Evolutionary conservation across 306 rosid genomes (phyloP).

Genomic region (Elaeagnus macrophylla): DNA sequence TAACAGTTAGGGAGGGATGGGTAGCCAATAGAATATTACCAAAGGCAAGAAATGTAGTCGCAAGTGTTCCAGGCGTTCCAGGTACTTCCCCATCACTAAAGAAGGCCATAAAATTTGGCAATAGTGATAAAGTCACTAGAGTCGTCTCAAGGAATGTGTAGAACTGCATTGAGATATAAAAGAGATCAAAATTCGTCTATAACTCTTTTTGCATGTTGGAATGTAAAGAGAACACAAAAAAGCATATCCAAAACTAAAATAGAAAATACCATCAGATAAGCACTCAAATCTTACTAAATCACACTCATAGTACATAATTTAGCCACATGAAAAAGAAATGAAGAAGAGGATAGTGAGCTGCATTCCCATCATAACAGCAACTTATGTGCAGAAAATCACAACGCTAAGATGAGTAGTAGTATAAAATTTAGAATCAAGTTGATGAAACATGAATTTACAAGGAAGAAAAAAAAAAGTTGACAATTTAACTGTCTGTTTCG

Average conservation of each 20-base stretch:
- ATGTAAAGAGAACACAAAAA: neutral
- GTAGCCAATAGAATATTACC: constrained; percentile 40
- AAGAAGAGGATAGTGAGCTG: neutral
- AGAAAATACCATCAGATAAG: constrained; percentile 2
- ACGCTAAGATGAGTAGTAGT: neutral
- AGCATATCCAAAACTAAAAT: neutral
- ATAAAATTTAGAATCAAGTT: constrained; percentile 1
- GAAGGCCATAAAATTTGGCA: constrained; percentile 84
- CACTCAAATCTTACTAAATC: too few species aligned
- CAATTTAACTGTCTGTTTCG: neutral
- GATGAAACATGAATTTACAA: neutral
- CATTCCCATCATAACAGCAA: neutral
- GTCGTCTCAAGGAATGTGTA: constrained; percentile 94
- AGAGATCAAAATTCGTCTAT: constrained; percentile 9
- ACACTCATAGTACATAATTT: too few species aligned
- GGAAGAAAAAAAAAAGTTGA: neutral
- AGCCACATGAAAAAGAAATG: neutral
- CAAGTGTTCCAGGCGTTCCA: constrained; percentile 92
- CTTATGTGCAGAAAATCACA: neutral
- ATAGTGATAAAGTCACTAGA: constrained; percentile 71
- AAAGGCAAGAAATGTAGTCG: constrained; percentile 94
- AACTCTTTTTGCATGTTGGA: neutral
- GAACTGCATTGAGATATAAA: constrained; percentile 52
- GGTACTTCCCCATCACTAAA: constrained; percentile 94
- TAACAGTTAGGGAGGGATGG: constrained; percentile 10